These are phyloP conservation scores for Agrocybe pediades DNA, from an alignment of 768 basidiomycete species.

Conservation along the genomic window DNA sequence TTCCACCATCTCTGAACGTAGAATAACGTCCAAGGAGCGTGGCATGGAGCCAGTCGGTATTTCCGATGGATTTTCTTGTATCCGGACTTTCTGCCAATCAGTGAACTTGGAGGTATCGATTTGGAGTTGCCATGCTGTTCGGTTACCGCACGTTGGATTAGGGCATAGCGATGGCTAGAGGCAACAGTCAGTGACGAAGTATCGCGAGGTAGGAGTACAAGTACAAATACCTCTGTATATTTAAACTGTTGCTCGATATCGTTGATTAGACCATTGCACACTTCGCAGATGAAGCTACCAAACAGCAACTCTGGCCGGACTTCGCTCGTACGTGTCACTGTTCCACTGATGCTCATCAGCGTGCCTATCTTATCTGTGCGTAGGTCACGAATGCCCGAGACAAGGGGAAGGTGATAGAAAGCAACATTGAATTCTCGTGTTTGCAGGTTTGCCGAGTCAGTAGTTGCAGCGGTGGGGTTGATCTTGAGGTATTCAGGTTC, in stretches of 20 bases:
- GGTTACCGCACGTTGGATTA: slow-evolving; percentile 92
- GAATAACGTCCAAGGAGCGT: slow-evolving; percentile 92
- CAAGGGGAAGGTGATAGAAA: slow-evolving; percentile 92
- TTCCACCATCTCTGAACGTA: slow-evolving; percentile 94
- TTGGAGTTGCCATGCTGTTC: slow-evolving; percentile 88
- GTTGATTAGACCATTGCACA: slow-evolving; percentile 81
- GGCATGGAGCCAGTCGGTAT: slow-evolving; percentile 99
- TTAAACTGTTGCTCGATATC: slow-evolving; percentile 99
- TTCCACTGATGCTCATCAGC: slow-evolving; percentile 93
- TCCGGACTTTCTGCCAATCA: slow-evolving; percentile 99
- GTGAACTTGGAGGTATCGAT: slow-evolving; percentile 96
- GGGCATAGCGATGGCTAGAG: slow-evolving; percentile 88
- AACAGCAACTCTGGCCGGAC: slow-evolving; percentile 93
- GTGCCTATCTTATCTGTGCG: slow-evolving; percentile 93
- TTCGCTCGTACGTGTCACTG: slow-evolving; percentile 96
- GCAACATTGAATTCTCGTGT: slow-evolving; percentile 95
- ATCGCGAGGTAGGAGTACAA: background rate
- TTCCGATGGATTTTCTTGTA: slow-evolving; percentile 98
- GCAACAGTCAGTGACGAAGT: slow-evolving; percentile 9
- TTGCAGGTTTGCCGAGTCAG: slow-evolving; percentile 85
- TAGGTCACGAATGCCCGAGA: slow-evolving; percentile 92
- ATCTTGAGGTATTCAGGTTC: slow-evolving; percentile 95
- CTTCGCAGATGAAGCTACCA: slow-evolving; percentile 92
- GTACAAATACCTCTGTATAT: slow-evolving; percentile 84
- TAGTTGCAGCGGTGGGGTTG: slow-evolving; percentile 85